Evolutionary conservation across 345 rosid genomes (phyloP), one percentile per base, ranked within the genome.

Genomic region (Eucalyptus globulus): DNA sequence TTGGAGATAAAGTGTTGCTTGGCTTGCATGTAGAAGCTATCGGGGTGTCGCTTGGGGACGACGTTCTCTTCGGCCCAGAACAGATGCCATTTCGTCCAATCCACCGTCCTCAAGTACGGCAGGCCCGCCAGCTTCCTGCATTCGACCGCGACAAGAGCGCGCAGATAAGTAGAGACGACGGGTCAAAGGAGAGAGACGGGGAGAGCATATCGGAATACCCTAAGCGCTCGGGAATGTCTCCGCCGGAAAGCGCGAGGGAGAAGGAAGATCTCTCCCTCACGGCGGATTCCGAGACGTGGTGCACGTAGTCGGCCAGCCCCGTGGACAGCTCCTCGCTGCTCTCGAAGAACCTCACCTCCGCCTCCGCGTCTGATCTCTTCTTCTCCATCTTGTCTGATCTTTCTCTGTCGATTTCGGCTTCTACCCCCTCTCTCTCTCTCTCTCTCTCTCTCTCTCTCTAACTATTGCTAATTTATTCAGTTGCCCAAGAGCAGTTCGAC

Each of bases 51-150:
- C 89, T 90, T 92, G 29, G 92, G 51, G 22, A 93, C 93, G 31
- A 92, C 91, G 65, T 89, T 91, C 91, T 93, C 93, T 58, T 93
- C 93, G 9, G 93, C 93, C 94, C 94, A 93, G 89, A 93, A 92
- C 12, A 93, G 65, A 86, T 87, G 90, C 94, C 94, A 93, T 86
- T 91, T 92, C 72, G 90, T 34, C 94, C 94, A 92, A 5, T 93
- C 94, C 89, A 89, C 92, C 40, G 88, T 87, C 89, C 87, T 91
- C 91, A 86, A 45, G 86, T 72, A 91, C 14, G 93, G 92, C 83
- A 89, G 83, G 27, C 89, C 89, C 16, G 91, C 88, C 16, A 93
- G 90, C 87, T 92, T 92, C 92, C 94, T 93, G 58, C 90, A 40
- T 76, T 76, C 83, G 2, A 29, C 69, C 69, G 16, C 31, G 34